Evolutionary conservation across 164 flowering plant genomes (phyloP).

Genomic region (Stephania japonica): DNA sequence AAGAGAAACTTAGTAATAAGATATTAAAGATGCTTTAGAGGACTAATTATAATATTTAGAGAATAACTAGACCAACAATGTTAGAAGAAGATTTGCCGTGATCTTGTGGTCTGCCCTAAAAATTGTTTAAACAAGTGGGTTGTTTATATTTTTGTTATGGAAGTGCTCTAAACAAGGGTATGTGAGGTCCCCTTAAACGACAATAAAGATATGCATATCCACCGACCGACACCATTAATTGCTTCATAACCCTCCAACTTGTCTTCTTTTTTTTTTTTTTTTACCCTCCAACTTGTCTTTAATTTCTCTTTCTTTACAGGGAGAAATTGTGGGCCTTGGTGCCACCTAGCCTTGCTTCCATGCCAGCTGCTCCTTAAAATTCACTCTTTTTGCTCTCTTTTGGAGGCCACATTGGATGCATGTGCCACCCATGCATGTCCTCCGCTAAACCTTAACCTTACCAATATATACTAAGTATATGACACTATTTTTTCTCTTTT

Average conservation of each 20-base stretch:
- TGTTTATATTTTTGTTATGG: too few species aligned
- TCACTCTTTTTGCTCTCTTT: not conserved
- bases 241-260: constrained; percentile 1
- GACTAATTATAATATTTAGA: not conserved
- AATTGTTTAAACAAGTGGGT: not conserved
- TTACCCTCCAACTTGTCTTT: not conserved
- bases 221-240: constrained; percentile 4
- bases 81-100: constrained; percentile 2
- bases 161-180: constrained; percentile 1
- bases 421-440: not conserved
- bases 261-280: not conserved
- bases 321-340: not conserved
- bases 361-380: not conserved
- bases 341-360: not conserved
- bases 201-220: constrained; percentile 8
- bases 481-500: too few species aligned
- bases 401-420: not conserved
- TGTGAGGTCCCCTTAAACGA: not conserved
- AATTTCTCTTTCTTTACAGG: not conserved
- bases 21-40: not conserved
- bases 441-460: not conserved
- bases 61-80: not conserved
- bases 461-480: too few species aligned
- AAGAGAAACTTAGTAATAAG: not conserved
- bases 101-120: not conserved